Percentiles rank a stretch among this genome's conserved stretches.
phyloP scores from a whole-genome alignment of 441 rosid species.

The Pelargonium hybrid region DNA sequence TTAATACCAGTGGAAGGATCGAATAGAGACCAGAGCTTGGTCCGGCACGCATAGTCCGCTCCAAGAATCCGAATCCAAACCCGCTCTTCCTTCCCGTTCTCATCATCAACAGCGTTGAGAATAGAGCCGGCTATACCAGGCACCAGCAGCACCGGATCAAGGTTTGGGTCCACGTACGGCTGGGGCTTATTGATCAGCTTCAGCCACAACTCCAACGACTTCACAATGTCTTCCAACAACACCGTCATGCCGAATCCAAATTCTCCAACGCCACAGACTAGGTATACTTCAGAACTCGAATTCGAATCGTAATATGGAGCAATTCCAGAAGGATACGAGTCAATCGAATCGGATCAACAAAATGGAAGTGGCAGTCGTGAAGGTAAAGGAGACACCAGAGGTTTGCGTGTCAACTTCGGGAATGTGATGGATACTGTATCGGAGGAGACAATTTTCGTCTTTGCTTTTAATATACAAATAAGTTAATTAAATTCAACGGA shows the following conservation, averaged over 20 bases:
- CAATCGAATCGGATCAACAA: neutral
- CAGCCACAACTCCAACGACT: conserved; percentile 60
- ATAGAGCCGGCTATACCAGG: conserved; percentile 91
- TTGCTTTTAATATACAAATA: neutral
- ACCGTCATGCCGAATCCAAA: conserved; percentile 37
- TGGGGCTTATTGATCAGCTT: conserved; percentile 42
- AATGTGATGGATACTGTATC: neutral
- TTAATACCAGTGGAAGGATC: conserved; percentile 68
- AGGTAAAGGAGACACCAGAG: neutral
- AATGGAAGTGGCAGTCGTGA: neutral
- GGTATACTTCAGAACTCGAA: neutral
- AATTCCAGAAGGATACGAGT: neutral
- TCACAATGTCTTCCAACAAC: conserved; percentile 55
- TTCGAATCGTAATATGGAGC: neutral
- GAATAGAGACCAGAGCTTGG: conserved; percentile 84
- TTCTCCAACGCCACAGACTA: neutral
- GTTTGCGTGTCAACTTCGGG: neutral
- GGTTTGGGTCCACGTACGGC: conserved; percentile 59
- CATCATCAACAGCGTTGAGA: conserved; percentile 56
- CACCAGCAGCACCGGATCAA: conserved; percentile 84
- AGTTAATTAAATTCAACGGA: neutral
- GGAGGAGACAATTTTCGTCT: neutral
- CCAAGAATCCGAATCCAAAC: conserved; percentile 85
- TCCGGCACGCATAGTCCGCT: conserved; percentile 63
- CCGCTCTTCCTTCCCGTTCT: conserved; percentile 48